phyloP scores from a whole-genome alignment of 2,329 filamentous ascomycete genomes.

The Raffaelea ambrosiae region DNA sequence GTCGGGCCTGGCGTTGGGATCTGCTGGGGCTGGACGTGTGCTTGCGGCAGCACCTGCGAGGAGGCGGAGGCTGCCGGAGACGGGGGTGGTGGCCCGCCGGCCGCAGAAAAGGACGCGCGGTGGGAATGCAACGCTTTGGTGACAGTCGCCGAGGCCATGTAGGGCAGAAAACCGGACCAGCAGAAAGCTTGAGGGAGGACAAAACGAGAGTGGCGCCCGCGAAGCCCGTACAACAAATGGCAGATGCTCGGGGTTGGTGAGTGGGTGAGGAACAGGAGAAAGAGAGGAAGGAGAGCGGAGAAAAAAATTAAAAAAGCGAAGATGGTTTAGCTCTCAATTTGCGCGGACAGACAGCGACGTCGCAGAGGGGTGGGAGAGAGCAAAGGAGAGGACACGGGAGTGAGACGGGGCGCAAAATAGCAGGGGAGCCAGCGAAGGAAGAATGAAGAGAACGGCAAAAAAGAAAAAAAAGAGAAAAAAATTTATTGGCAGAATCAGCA shows the following conservation, averaged over 20 bases:
- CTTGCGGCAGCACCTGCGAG: constrained; percentile 6
- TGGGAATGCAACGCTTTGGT: constrained; percentile 18
- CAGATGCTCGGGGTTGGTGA: neutral
- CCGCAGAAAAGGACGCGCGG: constrained; percentile 17
- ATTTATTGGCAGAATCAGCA: neutral
- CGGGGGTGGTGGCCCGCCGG: constrained; percentile 6
- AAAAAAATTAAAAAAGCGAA: neutral
- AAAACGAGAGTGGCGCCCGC: neutral
- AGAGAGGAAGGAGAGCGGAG: neutral
- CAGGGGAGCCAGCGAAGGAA: neutral
- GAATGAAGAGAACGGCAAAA: neutral
- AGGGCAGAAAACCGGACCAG: neutral
- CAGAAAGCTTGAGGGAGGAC: neutral
- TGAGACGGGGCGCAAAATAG: too few species aligned
- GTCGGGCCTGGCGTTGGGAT: neutral
- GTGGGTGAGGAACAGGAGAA: neutral
- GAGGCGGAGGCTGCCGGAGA: constrained; percentile 3
- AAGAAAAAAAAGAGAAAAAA: neutral
- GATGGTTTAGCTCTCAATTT: neutral
- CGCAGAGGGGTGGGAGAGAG: neutral
- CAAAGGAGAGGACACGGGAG: neutral
- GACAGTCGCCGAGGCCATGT: constrained; percentile 28
- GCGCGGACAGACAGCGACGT: too few species aligned
- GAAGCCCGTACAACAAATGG: neutral
- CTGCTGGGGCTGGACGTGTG: constrained; percentile 4